These are phyloP conservation scores for Gamarada debralockiae DNA, from an alignment of 495 filamentous ascomycete genomes.

Conservation along the genomic window DNA sequence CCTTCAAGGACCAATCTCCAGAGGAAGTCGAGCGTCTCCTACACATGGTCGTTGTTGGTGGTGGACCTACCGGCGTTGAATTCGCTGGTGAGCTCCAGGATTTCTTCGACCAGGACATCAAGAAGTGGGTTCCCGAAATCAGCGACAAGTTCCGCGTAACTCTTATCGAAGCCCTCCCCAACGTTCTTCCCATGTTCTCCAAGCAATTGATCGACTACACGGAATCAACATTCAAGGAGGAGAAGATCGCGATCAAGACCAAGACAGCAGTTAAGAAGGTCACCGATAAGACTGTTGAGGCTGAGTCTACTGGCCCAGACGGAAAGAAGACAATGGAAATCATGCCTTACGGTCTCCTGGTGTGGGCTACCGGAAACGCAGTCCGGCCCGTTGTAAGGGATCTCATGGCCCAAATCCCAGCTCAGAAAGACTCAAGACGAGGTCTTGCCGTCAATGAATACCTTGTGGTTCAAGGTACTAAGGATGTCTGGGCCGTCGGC, in stretches of 20 bases:
- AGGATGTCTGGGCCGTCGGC: conserved; percentile 82
- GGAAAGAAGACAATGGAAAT: conserved; percentile 75
- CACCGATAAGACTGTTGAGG: conserved; percentile 91
- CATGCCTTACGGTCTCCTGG: conserved; percentile 92
- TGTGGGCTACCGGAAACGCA: conserved; percentile 98
- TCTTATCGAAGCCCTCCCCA: conserved; percentile 95
- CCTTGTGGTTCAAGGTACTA: conserved; percentile 93
- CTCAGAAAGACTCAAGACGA: conserved; percentile 90
- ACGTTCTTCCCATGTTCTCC: conserved; percentile 97
- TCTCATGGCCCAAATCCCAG: conserved; percentile 87
- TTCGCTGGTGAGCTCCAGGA: conserved; percentile 98
- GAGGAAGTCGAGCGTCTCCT: conserved; percentile 91
- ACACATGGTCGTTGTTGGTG: conserved; percentile 99
- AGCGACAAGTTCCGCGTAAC: conserved; percentile 92
- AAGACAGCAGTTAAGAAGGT: conserved; percentile 99
- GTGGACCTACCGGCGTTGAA: conserved; percentile 96
- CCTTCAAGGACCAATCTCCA: conserved; percentile 92
- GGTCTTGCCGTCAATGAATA: conserved; percentile 97
- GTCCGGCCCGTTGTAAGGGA: conserved; percentile 84
- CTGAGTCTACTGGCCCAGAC: conserved; percentile 79
- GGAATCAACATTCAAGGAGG: conserved; percentile 97
- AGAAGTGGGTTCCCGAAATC: conserved; percentile 97
- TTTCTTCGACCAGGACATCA: conserved; percentile 96
- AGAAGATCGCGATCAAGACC: conserved; percentile 91
- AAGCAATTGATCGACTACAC: conserved; percentile 99